These are phyloP conservation scores for Sporothrix variecibatus DNA, from an alignment of 2,329 filamentous ascomycete species.

Conservation along the genomic window DNA sequence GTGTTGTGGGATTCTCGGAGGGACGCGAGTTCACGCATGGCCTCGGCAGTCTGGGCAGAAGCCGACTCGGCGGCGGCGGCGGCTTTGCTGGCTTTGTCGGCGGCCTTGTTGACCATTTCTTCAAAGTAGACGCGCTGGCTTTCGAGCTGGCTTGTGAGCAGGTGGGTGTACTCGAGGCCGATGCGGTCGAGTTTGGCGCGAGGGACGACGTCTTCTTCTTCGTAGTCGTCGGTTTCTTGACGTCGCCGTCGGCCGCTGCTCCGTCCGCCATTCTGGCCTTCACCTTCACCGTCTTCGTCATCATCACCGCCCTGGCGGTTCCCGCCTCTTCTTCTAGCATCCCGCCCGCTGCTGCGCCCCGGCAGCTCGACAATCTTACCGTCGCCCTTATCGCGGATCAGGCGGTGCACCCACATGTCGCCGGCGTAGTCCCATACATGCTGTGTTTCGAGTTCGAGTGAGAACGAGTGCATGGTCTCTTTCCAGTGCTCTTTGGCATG, in stretches of 20 bases:
- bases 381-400: conserved; percentile 91
- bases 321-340: neutral
- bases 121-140: conserved; percentile 93
- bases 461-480: conserved; percentile 83
- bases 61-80: conserved; percentile 67
- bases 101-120: conserved; percentile 83
- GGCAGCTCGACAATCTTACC: conserved; percentile 92
- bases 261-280: neutral
- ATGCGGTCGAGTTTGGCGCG: conserved; percentile 72
- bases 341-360: conserved; percentile 38
- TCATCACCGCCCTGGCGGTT: neutral
- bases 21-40: conserved; percentile 50
- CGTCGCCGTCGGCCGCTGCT: neutral
- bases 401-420: conserved; percentile 91
- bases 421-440: conserved; percentile 98
- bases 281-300: neutral
- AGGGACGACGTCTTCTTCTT: conserved; percentile 48
- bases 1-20: conserved; percentile 58
- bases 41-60: conserved; percentile 50
- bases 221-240: conserved; percentile 25
- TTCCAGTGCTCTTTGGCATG: conserved; percentile 95
- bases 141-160: conserved; percentile 90
- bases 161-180: conserved; percentile 89
- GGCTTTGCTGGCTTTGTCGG: conserved; percentile 82
- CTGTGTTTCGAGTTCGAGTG: conserved; percentile 89